Conservation (phyloP, 495 filamentous ascomycete genomes). For the Neohortaea acidophila region DNA sequence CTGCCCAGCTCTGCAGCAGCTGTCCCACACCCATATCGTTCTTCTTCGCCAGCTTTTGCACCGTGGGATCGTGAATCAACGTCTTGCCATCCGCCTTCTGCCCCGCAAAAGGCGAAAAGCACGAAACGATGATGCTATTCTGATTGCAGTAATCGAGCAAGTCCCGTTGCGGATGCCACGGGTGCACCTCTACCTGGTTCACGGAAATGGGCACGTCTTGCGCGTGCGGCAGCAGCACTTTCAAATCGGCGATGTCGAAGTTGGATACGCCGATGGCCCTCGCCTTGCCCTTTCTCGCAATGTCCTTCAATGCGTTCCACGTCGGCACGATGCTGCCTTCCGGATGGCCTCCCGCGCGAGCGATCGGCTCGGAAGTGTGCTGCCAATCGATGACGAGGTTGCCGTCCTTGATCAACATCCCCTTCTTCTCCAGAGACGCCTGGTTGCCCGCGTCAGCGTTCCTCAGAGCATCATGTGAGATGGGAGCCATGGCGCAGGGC, state of each 20-base stretch:
- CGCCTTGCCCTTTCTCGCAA: conserved; percentile 41
- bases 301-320: conserved; percentile 39
- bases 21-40: conserved; percentile 28
- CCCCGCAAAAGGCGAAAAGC: conserved; percentile 36
- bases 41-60: conserved; percentile 22
- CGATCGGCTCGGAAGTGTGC: conserved; percentile 5
- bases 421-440: conserved; percentile 1
- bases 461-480: conserved; percentile 5
- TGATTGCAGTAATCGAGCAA: conserved; percentile 21
- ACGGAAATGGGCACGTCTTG: conserved; percentile 8
- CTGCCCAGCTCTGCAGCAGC: conserved; percentile 34
- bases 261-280: conserved; percentile 47
- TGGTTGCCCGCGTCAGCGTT: conserved; percentile 3
- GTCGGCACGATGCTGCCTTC: conserved; percentile 18
- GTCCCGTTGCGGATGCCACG: conserved; percentile 17
- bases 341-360: conserved; percentile 1
- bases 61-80: conserved; percentile 21
- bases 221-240: conserved; percentile 13
- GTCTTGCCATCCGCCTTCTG: conserved; percentile 15
- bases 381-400: conserved; percentile 14
- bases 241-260: conserved; percentile 29
- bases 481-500: conserved; percentile 29
- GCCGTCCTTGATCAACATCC: conserved; percentile 2
- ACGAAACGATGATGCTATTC: conserved; percentile 35
- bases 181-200: conserved; percentile 20